These are phyloP conservation scores for Astrephomene gubernaculifera DNA, from an alignment of 139 green algal genomes.

Conservation along the genomic window DNA sequence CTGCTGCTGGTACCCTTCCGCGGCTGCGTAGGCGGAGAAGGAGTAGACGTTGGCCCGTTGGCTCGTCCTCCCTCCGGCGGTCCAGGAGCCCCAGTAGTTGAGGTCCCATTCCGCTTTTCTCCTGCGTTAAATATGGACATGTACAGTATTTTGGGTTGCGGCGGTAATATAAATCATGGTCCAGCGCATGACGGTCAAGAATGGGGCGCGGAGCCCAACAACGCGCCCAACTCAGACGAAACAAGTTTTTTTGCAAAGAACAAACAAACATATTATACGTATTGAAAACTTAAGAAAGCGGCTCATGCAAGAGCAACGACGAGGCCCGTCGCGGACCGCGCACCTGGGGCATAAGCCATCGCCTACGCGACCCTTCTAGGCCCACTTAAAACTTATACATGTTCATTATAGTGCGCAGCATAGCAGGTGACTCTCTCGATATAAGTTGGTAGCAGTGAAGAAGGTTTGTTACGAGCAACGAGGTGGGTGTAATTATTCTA, in stretches of 20 bases:
- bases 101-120: conserved; percentile 12
- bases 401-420: too few relatives aligned
- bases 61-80: background rate
- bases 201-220: conserved; percentile 10
- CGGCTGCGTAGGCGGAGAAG: conserved; percentile 26
- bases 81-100: background rate
- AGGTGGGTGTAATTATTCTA: too few relatives aligned
- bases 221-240: background rate
- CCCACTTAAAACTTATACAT: too few relatives aligned
- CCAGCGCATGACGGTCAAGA: conserved; percentile 19
- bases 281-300: background rate
- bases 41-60: background rate
- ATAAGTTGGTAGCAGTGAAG: too few relatives aligned
- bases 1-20: background rate
- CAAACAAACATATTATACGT: background rate
- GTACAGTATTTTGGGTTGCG: background rate
- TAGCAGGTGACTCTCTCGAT: too few relatives aligned
- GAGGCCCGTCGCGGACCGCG: background rate
- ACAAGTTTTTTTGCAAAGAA: too few relatives aligned
- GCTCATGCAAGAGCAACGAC: background rate
- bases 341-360: conserved; percentile 11
- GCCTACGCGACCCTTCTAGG: background rate
- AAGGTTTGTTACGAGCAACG: too few relatives aligned
- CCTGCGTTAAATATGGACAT: background rate
- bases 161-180: too few relatives aligned